phyloP scores from a whole-genome alignment of 2,329 filamentous ascomycete species.

The Leptosphaerulina australis region DNA sequence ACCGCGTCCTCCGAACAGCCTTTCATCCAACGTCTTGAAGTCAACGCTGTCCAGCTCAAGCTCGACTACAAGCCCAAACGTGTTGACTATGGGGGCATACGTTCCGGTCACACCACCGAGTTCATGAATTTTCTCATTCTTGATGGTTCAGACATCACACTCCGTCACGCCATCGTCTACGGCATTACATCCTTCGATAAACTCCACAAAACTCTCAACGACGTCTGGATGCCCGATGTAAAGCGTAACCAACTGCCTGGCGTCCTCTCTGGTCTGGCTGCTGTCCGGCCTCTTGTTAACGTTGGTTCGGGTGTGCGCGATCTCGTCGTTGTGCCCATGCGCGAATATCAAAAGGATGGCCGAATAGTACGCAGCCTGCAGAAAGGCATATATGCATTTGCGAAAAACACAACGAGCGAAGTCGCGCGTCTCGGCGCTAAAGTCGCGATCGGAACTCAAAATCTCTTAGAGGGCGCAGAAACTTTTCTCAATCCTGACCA shows the following conservation, averaged over 20 bases:
- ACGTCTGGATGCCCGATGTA: conserved; percentile 96
- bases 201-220: conserved; percentile 86
- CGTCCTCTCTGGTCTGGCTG: conserved; percentile 85
- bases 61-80: conserved; percentile 98
- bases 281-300: conserved; percentile 88
- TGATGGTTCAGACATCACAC: conserved; percentile 82
- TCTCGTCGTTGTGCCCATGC: conserved; percentile 85
- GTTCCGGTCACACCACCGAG: conserved; percentile 92
- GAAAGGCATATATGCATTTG: conserved; percentile 88
- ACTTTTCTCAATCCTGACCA: conserved; percentile 65
- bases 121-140: conserved; percentile 99
- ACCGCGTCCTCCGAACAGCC: conserved; percentile 71
- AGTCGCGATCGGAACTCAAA: conserved; percentile 91
- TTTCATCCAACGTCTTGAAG: conserved; percentile 88
- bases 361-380: conserved; percentile 88
- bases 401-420: conserved; percentile 90
- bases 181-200: conserved; percentile 90
- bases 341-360: conserved; percentile 92
- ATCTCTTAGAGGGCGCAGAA: conserved; percentile 87
- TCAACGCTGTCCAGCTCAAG: conserved; percentile 81
- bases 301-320: conserved; percentile 87
- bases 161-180: conserved; percentile 90
- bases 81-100: conserved; percentile 91
- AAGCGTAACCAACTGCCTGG: conserved; percentile 86
- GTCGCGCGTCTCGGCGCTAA: conserved; percentile 95